These are phyloP conservation scores for Ascochyta rabiei DNA, from an alignment of 2,329 filamentous ascomycete genomes.

Conservation along the genomic window DNA sequence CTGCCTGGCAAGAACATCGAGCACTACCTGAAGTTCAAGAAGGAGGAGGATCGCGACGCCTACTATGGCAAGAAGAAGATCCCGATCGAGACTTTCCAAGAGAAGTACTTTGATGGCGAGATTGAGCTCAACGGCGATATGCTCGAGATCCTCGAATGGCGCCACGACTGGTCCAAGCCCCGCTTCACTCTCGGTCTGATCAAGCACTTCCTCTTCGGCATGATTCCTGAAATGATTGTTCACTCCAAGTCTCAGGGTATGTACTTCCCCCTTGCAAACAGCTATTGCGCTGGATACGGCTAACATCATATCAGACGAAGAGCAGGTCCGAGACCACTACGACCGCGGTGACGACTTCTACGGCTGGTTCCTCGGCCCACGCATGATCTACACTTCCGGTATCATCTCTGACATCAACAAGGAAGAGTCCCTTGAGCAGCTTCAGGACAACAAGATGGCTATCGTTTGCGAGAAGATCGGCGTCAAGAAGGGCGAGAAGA, in stretches of 20 bases:
- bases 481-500: slow-evolving; percentile 76
- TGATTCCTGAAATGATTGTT: slow-evolving; percentile 89
- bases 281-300: slow-evolving; percentile 8
- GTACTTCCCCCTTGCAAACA: slow-evolving; percentile 18
- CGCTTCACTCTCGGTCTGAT: slow-evolving; percentile 84
- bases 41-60: slow-evolving; percentile 63
- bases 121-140: slow-evolving; percentile 95
- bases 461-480: slow-evolving; percentile 96
- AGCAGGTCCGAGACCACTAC: slow-evolving; percentile 97
- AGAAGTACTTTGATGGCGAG: slow-evolving; percentile 96
- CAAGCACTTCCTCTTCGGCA: slow-evolving; percentile 85
- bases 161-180: slow-evolving; percentile 97
- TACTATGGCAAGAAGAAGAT: slow-evolving; percentile 82
- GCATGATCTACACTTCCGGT: slow-evolving; percentile 98
- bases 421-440: slow-evolving; percentile 90
- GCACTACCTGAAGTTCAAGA: slow-evolving; percentile 85
- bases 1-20: slow-evolving; percentile 86
- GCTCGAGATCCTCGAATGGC: slow-evolving; percentile 87
- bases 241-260: slow-evolving; percentile 87
- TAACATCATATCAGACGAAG: slow-evolving; percentile 71
- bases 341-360: slow-evolving; percentile 99
- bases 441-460: slow-evolving; percentile 97
- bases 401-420: slow-evolving; percentile 85
- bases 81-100: slow-evolving; percentile 91
- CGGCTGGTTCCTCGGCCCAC: slow-evolving; percentile 95